Base-by-base conservation (phyloP, 177 flowering plant species). In the Vitis hybrid region DNA sequence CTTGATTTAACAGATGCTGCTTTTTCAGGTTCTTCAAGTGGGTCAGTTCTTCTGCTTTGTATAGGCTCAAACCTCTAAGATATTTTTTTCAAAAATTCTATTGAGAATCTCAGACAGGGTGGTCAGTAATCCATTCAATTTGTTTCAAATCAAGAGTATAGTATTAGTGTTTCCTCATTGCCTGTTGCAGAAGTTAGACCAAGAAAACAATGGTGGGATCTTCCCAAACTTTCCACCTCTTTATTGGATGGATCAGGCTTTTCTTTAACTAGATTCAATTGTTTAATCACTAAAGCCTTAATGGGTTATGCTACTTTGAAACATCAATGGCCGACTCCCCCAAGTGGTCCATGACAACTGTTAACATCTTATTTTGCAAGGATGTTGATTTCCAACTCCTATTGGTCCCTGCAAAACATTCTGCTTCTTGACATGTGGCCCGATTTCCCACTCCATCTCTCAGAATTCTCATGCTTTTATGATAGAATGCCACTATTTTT, bases 341-440 rank as follows among this genome's bases (percentile, higher is more conserved):
- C 1, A 58, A 12, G 55, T 71, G 70, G 78, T 74, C 81, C 81
- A 48, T 65, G 63, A 71, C 60, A 64, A 57, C 55, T 56, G 57
- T 24, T 60, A 50, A 18, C 53, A 66, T 49, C 17, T 12, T 54
- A 14, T 64, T 27, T 30, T 15, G n/a, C 3, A 20, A 15, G 58
- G 55, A 50, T 71, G 74, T 51, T 4, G 60, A 32, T 71, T 11
- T 14, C 49, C 41, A 50, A 58, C 55, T 51, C 69, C 21, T 32
- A 62, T 70, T 61, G 55, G 66, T 60, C 62, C 66, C 55, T 57
- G 52, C 58, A 59, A 68, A 63, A 63, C 67, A 59, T 68, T 63
- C 71, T 56, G 12, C 49, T 63, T 4, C 53, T n/a, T 10, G 15
- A 41, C 20, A 1, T 17, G 20, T 52, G 41, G 65, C 63, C 56